A percentile compares a stretch with the other conserved stretches of the same genome.
phyloP scores from a whole-genome alignment of 1,139 yeast genomes.

The Geotrichum macrosporum region DNA sequence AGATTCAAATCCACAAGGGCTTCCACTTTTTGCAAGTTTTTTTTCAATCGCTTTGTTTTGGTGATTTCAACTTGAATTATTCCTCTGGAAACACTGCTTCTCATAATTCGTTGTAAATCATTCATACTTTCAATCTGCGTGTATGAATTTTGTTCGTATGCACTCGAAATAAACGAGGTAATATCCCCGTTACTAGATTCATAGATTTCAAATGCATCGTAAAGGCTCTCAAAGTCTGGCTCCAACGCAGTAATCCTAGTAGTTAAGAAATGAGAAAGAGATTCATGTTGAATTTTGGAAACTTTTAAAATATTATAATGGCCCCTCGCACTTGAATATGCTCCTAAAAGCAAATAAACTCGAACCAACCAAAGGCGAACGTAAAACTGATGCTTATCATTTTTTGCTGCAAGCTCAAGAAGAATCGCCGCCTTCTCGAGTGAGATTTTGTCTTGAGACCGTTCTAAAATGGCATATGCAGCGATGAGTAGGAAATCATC shows the following conservation, averaged over 20 bases:
- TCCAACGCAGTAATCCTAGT: slow-evolving; percentile 46
- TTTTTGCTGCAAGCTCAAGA: slow-evolving; percentile 47
- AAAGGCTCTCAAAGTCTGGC: slow-evolving; percentile 35
- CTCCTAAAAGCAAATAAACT: slow-evolving; percentile 58
- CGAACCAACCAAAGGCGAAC: slow-evolving; percentile 67
- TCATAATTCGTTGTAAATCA: slow-evolving; percentile 35
- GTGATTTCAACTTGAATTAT: slow-evolving; percentile 23
- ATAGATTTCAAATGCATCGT: slow-evolving; percentile 43
- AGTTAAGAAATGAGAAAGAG: slow-evolving; percentile 55
- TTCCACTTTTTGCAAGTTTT: slow-evolving; percentile 19
- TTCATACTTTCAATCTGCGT: slow-evolving; percentile 61
- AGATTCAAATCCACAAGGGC: slow-evolving; percentile 10
- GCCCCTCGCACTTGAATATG: slow-evolving; percentile 47
- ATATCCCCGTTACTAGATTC: slow-evolving; percentile 48
- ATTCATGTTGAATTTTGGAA: slow-evolving; percentile 76
- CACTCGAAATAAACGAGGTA: slow-evolving; percentile 44
- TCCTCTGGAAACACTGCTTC: slow-evolving; percentile 28
- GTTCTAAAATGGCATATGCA: slow-evolving; percentile 32
- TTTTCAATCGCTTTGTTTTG: slow-evolving; percentile 20
- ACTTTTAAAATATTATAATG: slow-evolving; percentile 56
- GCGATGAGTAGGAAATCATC: slow-evolving; percentile 60
- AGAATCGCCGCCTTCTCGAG: slow-evolving; percentile 39
- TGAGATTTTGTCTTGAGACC: slow-evolving; percentile 24
- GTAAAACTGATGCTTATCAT: slow-evolving; percentile 63
- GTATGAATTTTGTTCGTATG: slow-evolving; percentile 53